Evolutionary conservation across 441 rosid species (phyloP), one percentile per base, ranked within the genome.

Genomic region (Macaranga tanarius): DNA sequence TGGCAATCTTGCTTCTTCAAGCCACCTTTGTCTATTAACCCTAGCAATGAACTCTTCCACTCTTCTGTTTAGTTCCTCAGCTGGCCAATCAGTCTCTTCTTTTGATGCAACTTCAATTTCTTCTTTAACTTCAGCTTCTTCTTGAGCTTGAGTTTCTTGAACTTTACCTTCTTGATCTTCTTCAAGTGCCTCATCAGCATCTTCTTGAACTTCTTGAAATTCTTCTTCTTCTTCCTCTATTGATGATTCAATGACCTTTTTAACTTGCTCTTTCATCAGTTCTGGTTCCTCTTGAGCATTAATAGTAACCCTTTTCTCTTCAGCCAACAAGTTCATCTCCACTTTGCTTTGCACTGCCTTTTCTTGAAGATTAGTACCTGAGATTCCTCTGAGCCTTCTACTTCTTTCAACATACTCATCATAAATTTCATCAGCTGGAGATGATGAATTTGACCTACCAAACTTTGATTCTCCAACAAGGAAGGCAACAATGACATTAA

Each of bases 21-120:
- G 73, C 87, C 77, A 78, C 82, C 94, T 79, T 80, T 86, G 86
- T 73, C 67, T 85, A 57, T 87, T 86, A 69, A 89, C 85, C 77
- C 87, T 89, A 19, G 89, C 89, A 62, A 89, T 89, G 79, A 89
- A 89, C n/a, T 84, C 89, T 64, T 89, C 94, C 23, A 79, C 76
- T 61, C 80, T 89, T 73, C 68, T 86, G 54, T 85, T 81, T 52
- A 89, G 73, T 51, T 89, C 90, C 65, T 87, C 90, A 23, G 73
- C 62, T 2, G 77, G 72, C 81, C 81, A 62, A 12, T 70, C 81
- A 48, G 26, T 42, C 4, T 62, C 81, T 15, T 79, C 84, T 73
- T 76, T 42, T 72, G 5, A 26, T 79, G 3, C 26, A 78, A 8
- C 66, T 44, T 74, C 67, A 7, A 31, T 61, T 56, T 63, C 65